Evolutionary conservation across 1,139 yeast genomes (phyloP), one percentile per base, ranked within the genome.

Genomic region (Saccharomyces hybrid): DNA sequence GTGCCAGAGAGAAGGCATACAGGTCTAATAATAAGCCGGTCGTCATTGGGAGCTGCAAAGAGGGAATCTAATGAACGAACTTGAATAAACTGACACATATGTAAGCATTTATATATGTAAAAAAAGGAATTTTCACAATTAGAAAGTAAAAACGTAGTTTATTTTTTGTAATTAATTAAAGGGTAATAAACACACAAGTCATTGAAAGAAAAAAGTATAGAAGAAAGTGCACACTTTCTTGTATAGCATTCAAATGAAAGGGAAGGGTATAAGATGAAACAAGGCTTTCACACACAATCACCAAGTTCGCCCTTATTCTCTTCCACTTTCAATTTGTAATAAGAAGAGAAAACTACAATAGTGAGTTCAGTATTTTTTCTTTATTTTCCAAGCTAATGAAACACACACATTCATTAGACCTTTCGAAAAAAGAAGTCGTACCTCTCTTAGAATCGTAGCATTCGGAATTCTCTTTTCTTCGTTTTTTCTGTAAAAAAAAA

Each of bases 361-460:
- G 19, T 2, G 9, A 38, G 44, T 11, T 38, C 7, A 11, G 26
- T 38, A 24, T 9, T 38, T 11, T 38, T 38, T 38, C 44, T 16
- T 19, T 38, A 38, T 38, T 11, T 38, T 16, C 3, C 44, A 38
- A 16, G 44, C 14, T 9, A 42, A 49, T 16, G 46, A 49, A 49
- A 49, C 51, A 49, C 51, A 49, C 51, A 49, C 38, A 49, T n/a
- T 42, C 28, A 19, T 48, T 28, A 14, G 16, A 28, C 31, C 11
- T 24, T 19, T 12, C 27, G n/a, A 26, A 49, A 49, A 29, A 34
- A n/a, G 14, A 12, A 28, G 21, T 31, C 8, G 24, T n/a, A 48
- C 24, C 6, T 29, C 26, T 44, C 16, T 24, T 12, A n/a, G 4
- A 24, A 16, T 11, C 31, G 7, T 26, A 46, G 19, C 14, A 14